Conservation (phyloP, 2,329 filamentous ascomycete species). For the Trichocomaceae sp. region DNA sequence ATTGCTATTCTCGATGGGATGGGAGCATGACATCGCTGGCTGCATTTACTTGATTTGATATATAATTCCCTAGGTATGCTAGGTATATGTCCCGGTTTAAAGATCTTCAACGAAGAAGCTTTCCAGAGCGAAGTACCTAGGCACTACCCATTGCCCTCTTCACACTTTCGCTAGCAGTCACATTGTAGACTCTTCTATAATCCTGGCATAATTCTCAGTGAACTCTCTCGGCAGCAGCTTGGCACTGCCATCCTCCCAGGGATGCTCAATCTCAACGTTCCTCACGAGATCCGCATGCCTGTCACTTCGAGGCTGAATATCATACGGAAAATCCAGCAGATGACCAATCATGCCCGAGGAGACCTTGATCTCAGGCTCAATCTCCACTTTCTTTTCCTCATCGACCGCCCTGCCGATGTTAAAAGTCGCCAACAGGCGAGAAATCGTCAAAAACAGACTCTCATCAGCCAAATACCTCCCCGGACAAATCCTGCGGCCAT, state of each 20-base stretch:
- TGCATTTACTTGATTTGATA: neutral
- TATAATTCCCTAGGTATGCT: neutral
- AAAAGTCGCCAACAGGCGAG: conserved; percentile 43
- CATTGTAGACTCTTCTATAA: too few species aligned
- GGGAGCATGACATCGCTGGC: neutral
- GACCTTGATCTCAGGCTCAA: conserved; percentile 32
- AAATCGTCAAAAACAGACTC: conserved; percentile 35
- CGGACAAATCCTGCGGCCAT: conserved; percentile 37
- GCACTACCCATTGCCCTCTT: too few species aligned
- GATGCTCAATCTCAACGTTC: conserved; percentile 28
- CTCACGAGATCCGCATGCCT: conserved; percentile 27
- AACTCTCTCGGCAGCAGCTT: neutral
- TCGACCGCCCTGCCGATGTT: conserved; percentile 30
- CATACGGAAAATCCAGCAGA: conserved; percentile 28
- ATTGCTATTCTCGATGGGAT: neutral
- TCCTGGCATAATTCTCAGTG: too few species aligned
- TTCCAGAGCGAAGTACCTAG: too few species aligned
- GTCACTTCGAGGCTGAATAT: conserved; percentile 30
- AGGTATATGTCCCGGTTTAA: too few species aligned
- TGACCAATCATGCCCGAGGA: conserved; percentile 28
- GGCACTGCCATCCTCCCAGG: conserved; percentile 33
- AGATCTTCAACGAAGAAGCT: too few species aligned
- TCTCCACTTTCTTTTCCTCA: conserved; percentile 31
- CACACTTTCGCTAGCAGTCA: too few species aligned
- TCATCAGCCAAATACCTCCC: conserved; percentile 38